Conservation (phyloP, 2,329 filamentous ascomycete species). For the Akanthomyces lecanii region DNA sequence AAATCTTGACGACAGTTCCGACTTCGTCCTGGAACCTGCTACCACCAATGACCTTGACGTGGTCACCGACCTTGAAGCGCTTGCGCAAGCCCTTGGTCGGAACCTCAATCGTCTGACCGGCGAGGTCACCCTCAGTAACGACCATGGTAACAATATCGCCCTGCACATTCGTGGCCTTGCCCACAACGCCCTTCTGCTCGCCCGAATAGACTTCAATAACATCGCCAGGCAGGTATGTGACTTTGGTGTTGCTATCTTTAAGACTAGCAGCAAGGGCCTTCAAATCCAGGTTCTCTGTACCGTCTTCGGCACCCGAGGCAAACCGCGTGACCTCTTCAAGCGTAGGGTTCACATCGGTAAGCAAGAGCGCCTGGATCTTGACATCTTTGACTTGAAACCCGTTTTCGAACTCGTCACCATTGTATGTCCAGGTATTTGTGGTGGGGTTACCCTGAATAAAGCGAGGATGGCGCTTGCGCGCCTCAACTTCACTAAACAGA, state of each 20-base stretch:
- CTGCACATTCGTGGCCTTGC: slow-evolving; percentile 79
- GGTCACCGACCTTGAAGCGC: slow-evolving; percentile 87
- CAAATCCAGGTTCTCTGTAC: slow-evolving; percentile 88
- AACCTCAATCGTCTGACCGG: slow-evolving; percentile 83
- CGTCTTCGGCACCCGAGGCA: slow-evolving; percentile 81
- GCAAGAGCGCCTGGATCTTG: slow-evolving; percentile 79
- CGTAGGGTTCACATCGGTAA: slow-evolving; percentile 86
- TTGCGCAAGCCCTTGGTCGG: slow-evolving; percentile 90
- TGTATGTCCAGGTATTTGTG: slow-evolving; percentile 78
- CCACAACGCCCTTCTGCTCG: slow-evolving; percentile 87
- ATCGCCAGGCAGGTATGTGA: slow-evolving; percentile 87
- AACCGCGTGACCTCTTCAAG: slow-evolving; percentile 96
- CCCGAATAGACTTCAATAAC: slow-evolving; percentile 95
- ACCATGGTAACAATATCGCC: slow-evolving; percentile 88
- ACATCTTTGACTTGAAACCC: slow-evolving; percentile 93
- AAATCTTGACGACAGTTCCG: slow-evolving; percentile 93
- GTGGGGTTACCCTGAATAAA: slow-evolving; percentile 63
- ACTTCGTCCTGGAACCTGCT: slow-evolving; percentile 93
- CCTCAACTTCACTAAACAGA: slow-evolving; percentile 89
- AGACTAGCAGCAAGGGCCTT: slow-evolving; percentile 85
- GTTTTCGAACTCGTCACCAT: slow-evolving; percentile 84
- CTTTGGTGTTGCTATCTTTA: slow-evolving; percentile 75
- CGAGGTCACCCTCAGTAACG: slow-evolving; percentile 77
- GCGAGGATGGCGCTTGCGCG: slow-evolving; percentile 76
- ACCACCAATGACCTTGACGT: slow-evolving; percentile 97